Evolutionary conservation across 2,329 filamentous ascomycete species (phyloP), one percentile per base, ranked within the genome.

Genomic region (Penicillium rolfsii): DNA sequence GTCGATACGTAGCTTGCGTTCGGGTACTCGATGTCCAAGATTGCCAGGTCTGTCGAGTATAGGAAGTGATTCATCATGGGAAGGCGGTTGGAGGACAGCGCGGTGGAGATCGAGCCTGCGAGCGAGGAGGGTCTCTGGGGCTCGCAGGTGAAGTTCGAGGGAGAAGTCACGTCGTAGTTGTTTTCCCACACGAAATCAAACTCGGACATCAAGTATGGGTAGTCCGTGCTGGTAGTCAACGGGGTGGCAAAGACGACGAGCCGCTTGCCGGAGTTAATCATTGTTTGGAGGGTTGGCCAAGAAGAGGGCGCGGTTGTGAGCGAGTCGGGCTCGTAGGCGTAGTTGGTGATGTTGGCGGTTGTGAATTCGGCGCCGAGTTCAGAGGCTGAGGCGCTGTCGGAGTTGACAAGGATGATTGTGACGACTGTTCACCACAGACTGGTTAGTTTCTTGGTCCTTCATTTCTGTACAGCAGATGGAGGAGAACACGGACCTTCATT

Each of bases 21-120:
- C 2, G 89, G 89, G 43, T 86, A 79, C 64, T 85, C 77, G 68
- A 91, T 84, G 61, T 80, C 81, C 4, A 82, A 75, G 19, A 81
- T 74, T 24, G 87, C 72, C 14, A 69, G 58, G 22, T 55, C 64
- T 5, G 72, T 76, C 59, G 82, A 78, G 79, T 93, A 88, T 56
- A 89, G 83, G 80, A 95, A 94, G 79, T 95, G 91, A 81, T 95
- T 95, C 80, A 91, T 83, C 9, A 95, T 80, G 28, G 90, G 86
- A 73, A 95, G 83, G 68, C 86, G 83, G 67, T 85, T 84, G 1
- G 82, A 81, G 0, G 80, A 71, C 28, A 90, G 71, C 1, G 89
- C 90, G 1, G 73, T 64, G 4, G 73, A 62, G 1, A 80, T 70
- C 16, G 83, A 70, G 52, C 83, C 82, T 24, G 76, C 73, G 36